phyloP scores from a whole-genome alignment of 441 rosid genomes.

The Erodium trifolium region DNA sequence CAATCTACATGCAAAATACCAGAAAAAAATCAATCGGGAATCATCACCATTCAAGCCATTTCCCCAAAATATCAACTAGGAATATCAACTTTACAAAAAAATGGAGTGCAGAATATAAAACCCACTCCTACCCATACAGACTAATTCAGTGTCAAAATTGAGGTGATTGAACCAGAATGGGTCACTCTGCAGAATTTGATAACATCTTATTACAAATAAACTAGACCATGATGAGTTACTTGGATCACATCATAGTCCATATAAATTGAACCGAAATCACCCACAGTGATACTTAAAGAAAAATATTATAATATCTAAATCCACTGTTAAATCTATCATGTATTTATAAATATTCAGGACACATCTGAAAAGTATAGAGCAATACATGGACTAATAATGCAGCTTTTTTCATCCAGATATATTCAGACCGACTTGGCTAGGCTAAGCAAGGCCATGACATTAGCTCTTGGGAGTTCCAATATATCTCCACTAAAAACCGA shows the following conservation, averaged over 20 bases:
- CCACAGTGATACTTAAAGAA: not conserved
- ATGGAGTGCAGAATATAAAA: not conserved
- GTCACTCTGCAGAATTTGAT: not conserved
- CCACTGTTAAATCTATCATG: too few relatives aligned
- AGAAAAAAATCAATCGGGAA: not conserved
- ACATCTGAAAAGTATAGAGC: too few relatives aligned
- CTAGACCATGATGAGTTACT: not conserved
- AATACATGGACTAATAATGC: too few relatives aligned
- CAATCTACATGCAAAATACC: not conserved
- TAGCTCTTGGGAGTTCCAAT: too few relatives aligned
- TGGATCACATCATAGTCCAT: not conserved
- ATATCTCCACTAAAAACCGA: too few relatives aligned
- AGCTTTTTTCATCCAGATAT: too few relatives aligned
- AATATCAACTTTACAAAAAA: not conserved
- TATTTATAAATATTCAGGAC: too few relatives aligned
- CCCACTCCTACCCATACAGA: not conserved
- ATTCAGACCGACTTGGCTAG: too few relatives aligned
- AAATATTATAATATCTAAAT: too few relatives aligned
- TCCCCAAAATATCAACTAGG: not conserved
- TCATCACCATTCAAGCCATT: not conserved
- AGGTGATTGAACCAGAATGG: not conserved
- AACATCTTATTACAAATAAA: not conserved
- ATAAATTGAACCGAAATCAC: not conserved
- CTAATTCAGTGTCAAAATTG: not conserved
- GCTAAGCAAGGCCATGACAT: too few relatives aligned